phyloP scores from a whole-genome alignment of 305 asterid species.

The Withania somnifera region DNA sequence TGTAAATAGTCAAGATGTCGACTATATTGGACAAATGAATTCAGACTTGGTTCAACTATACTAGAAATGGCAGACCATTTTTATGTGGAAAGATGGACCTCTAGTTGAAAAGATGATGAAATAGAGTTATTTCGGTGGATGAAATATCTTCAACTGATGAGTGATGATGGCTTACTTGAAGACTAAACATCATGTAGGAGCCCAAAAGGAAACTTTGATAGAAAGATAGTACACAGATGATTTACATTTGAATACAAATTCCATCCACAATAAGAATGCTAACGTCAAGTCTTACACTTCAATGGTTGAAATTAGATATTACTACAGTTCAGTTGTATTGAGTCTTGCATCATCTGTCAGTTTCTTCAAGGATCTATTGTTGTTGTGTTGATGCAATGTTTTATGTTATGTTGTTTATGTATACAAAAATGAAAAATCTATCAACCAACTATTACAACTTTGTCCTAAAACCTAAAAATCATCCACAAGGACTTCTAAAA shows the following conservation, averaged over 20 bases:
- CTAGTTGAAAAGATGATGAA: slow-evolving; percentile 88
- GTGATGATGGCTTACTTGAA: slow-evolving; percentile 96
- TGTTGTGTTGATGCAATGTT: not conserved
- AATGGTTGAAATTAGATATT: not conserved
- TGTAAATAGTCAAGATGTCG: slow-evolving; percentile 39
- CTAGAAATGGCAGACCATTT: slow-evolving; percentile 69
- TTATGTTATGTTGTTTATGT: not conserved
- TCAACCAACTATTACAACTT: no score
- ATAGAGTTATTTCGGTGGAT: slow-evolving; percentile 75
- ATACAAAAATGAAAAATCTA: no score
- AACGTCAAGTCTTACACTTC: not conserved
- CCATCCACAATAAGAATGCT: not conserved
- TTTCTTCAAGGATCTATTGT: not conserved
- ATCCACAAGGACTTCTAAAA: no score
- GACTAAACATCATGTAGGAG: slow-evolving; percentile 90
- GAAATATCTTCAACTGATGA: slow-evolving; percentile 98
- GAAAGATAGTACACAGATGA: not conserved
- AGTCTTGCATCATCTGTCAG: not conserved
- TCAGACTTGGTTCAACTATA: slow-evolving; percentile 40
- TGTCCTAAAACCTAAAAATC: no score
- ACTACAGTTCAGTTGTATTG: not conserved
- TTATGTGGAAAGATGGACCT: slow-evolving; percentile 96
- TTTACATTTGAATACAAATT: not conserved
- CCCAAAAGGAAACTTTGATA: slow-evolving; percentile 60
- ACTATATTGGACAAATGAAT: slow-evolving; percentile 19